Base-by-base conservation (phyloP, 108 stramenopile genomes). In the Fistulifera pelliculosa region DNA sequence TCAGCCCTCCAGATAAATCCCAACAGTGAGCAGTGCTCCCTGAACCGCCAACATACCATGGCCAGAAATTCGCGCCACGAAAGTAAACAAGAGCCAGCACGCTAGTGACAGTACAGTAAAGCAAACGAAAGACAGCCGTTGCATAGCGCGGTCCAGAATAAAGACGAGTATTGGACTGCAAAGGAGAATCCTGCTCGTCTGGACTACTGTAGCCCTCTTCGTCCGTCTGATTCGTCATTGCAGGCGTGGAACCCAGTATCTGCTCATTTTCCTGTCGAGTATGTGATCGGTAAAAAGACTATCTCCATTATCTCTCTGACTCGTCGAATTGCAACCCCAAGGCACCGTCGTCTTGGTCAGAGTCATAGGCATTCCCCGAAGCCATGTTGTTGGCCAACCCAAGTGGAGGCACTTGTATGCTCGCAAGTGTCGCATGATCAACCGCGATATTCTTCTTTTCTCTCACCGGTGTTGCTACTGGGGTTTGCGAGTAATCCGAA, bases 61-160 rank as follows among this genome's bases (percentile, higher is more conserved):
- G 88, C 88, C 88, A 90, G 61, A 90, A 86, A 19, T 83, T 52
- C 8, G 84, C 80, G 27, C 49, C 25, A 25, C 51, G 55, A 54
- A 90, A 90, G 16, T 71, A 60, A 45, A 58, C 22, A 11, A 70
- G 54, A 19, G 81, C 82, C 27, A 76, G 56, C 15, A 64, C 21
- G 55, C 79, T 76, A 38, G 76, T 78, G 12, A 62, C 49, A n/a
- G 70, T 23, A 38, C 63, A 73, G 56, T 54, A 79, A 14, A 79
- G 27, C 18, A 80, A 48, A 6, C 88, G 84, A 64, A 90, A 90
- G 10, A 76, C 70, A 11, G 84, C 88, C 11, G 88, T 90, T 24
- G 88, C 88, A 54, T 70, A 74, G 27, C 85, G 70, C n/a, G 88
- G 88, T 38, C 83, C 81, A 11, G 73, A 67, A 60, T 80, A 82